Evolutionary conservation across 768 basidiomycete genomes (phyloP).

Genomic region (Rhodotorula diobovata): DNA sequence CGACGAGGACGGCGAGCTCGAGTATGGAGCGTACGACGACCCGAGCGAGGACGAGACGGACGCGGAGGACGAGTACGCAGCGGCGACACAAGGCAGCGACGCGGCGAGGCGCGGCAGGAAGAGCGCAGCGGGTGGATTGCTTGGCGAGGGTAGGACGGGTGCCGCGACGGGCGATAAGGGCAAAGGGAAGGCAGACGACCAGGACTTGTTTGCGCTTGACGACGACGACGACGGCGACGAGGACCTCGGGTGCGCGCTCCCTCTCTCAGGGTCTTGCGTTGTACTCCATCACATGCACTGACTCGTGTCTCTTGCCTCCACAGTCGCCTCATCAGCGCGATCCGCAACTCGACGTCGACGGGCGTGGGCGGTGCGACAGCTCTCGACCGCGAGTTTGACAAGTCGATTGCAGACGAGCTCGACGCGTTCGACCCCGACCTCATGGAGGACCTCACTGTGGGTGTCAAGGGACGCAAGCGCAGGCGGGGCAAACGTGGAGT

Average conservation of each 20-base stretch:
- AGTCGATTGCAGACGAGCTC: slow-evolving; percentile 62
- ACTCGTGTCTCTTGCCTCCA: too few species aligned
- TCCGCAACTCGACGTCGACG: slow-evolving; percentile 44
- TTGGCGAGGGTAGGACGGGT: background rate
- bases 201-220: slow-evolving; percentile 13
- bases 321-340: slow-evolving; percentile 41
- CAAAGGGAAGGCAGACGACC: slow-evolving; percentile 14
- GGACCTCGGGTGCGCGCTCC: slow-evolving; percentile 27
- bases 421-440: slow-evolving; percentile 57
- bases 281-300: background rate
- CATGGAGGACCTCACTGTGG: slow-evolving; percentile 25
- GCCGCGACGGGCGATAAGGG: slow-evolving; percentile 1
- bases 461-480: slow-evolving; percentile 26
- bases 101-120: background rate
- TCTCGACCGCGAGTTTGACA: slow-evolving; percentile 68
- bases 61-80: slow-evolving; percentile 25
- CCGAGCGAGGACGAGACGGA: slow-evolving; percentile 28
- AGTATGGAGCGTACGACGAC: background rate
- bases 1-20: slow-evolving; percentile 17
- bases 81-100: background rate
- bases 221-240: slow-evolving; percentile 11
- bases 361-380: slow-evolving; percentile 48
- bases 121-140: background rate
- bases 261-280: background rate
- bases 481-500: slow-evolving; percentile 18